Percentiles rank a stretch among this genome's conserved stretches.
These are phyloP conservation scores for Boletellus sp. DNA, from an alignment of 768 basidiomycete genomes.

Conservation along the genomic window DNA sequence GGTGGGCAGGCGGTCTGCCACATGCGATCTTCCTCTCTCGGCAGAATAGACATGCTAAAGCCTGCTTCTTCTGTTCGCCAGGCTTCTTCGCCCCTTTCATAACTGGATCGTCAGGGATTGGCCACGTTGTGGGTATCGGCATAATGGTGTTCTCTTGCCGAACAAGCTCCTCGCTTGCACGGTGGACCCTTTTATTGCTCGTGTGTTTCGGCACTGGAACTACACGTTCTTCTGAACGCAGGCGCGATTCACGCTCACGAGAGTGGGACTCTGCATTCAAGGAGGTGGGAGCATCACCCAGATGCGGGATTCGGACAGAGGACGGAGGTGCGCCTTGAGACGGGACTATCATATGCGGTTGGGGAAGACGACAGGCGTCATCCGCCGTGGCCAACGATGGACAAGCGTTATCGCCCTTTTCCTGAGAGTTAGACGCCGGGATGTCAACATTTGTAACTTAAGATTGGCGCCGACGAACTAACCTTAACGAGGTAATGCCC, in stretches of 20 bases:
- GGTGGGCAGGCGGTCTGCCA: conserved; percentile 39
- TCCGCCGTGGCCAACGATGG: conserved; percentile 16
- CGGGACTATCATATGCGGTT: conserved; percentile 22
- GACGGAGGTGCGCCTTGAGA: conserved; percentile 18
- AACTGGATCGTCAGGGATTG: conserved; percentile 31
- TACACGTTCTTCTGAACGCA: conserved; percentile 25
- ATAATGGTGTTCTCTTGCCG: conserved; percentile 27
- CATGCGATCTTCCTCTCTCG: conserved; percentile 50
- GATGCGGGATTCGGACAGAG: conserved; percentile 15
- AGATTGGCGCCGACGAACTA: conserved; percentile 28
- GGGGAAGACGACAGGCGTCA: conserved; percentile 24
- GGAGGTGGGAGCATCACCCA: conserved; percentile 4
- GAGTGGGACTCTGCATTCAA: conserved; percentile 15
- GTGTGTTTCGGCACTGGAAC: conserved; percentile 19
- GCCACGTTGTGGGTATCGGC: conserved; percentile 30
- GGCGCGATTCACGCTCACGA: conserved; percentile 17
- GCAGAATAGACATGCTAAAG: conserved; percentile 47
- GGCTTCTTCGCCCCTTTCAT: conserved; percentile 33
- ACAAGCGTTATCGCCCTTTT: conserved; percentile 22
- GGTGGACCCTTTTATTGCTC: conserved; percentile 28
- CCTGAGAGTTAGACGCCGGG: conserved; percentile 26
- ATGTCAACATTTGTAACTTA: conserved; percentile 24
- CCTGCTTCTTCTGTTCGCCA: conserved; percentile 42
- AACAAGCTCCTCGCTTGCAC: conserved; percentile 25
- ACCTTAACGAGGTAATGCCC: conserved; percentile 30